Percentiles rank a stretch among this genome's conserved stretches.
These are phyloP conservation scores for Claviceps maximensis DNA, from an alignment of 2,329 filamentous ascomycete genomes.

Conservation along the genomic window DNA sequence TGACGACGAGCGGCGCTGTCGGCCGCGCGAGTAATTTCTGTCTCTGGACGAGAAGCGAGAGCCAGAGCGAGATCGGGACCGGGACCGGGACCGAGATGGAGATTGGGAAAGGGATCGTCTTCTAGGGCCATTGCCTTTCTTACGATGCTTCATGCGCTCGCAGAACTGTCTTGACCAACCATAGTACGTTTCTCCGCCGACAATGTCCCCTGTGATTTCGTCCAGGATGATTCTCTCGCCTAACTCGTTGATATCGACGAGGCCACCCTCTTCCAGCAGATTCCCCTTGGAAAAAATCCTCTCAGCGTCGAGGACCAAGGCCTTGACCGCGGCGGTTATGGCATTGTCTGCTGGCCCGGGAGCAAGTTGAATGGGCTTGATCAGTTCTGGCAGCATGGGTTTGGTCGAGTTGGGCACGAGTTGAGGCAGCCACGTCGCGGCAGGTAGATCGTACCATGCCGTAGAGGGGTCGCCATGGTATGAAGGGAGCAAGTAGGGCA, in stretches of 20 bases:
- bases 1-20: constrained; percentile 19
- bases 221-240: constrained; percentile 56
- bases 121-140: constrained; percentile 14
- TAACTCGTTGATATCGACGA: constrained; percentile 58
- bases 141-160: constrained; percentile 59
- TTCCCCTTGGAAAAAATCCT: constrained; percentile 47
- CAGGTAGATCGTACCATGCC: constrained; percentile 72
- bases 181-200: constrained; percentile 65
- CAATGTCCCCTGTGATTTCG: constrained; percentile 50
- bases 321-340: constrained; percentile 56
- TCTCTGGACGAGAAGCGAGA: constrained; percentile 13
- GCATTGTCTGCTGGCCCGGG: constrained; percentile 53
- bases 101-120: constrained; percentile 23
- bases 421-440: constrained; percentile 66
- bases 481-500: constrained; percentile 58
- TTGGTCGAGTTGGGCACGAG: constrained; percentile 63
- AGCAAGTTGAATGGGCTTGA: constrained; percentile 58
- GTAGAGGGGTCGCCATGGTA: constrained; percentile 61
- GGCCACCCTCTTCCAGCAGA: constrained; percentile 33
- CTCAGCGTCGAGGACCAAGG: constrained; percentile 56
- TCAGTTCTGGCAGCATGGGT: constrained; percentile 57
- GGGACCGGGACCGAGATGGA: constrained; percentile 9
- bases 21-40: constrained; percentile 14
- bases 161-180: constrained; percentile 77
- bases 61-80: constrained; percentile 12